Percentiles rank a stretch among this genome's conserved stretches.
These are phyloP conservation scores for Penicillium corylophilum DNA, from an alignment of 2,329 filamentous ascomycete species.

Conservation along the genomic window DNA sequence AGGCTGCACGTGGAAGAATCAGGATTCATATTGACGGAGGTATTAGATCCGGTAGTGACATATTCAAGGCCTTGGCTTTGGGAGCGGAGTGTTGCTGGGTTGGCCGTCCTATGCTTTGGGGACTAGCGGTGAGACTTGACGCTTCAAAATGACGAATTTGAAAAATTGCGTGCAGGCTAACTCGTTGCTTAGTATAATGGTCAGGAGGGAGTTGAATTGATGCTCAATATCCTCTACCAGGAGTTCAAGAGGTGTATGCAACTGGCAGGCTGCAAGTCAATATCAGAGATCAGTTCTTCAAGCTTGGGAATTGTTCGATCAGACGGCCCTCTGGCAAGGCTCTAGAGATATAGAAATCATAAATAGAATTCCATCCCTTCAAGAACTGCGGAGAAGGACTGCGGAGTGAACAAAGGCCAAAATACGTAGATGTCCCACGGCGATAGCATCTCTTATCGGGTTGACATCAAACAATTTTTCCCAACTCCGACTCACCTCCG, in stretches of 20 bases:
- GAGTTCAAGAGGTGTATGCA: conserved; percentile 35
- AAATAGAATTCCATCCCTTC: neutral
- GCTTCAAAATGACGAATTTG: neutral
- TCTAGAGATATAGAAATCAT: conserved; percentile 6
- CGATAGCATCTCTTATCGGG: conserved; percentile 13
- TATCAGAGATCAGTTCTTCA: conserved; percentile 25
- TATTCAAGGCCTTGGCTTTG: conserved; percentile 39
- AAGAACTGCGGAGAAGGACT: too few relatives aligned
- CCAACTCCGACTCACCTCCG: too few relatives aligned
- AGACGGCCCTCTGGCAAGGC: conserved; percentile 22
- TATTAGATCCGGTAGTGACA: conserved; percentile 34
- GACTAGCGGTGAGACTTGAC: conserved; percentile 30
- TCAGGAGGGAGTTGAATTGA: conserved; percentile 32
- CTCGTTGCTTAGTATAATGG: conserved; percentile 26
- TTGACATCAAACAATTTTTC: conserved; percentile 19
- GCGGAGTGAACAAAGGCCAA: too few relatives aligned
- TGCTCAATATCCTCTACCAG: conserved; percentile 31
- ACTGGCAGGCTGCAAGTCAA: conserved; percentile 26
- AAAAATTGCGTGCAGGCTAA: too few relatives aligned
- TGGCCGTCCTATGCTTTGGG: conserved; percentile 36
- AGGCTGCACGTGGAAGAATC: conserved; percentile 32
- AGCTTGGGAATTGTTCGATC: conserved; percentile 20
- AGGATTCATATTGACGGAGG: conserved; percentile 35
- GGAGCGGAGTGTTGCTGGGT: conserved; percentile 36
- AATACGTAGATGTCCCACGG: too few relatives aligned